phyloP scores from a whole-genome alignment of 2,329 filamentous ascomycete species.

The Scedosporium dehoogii region DNA sequence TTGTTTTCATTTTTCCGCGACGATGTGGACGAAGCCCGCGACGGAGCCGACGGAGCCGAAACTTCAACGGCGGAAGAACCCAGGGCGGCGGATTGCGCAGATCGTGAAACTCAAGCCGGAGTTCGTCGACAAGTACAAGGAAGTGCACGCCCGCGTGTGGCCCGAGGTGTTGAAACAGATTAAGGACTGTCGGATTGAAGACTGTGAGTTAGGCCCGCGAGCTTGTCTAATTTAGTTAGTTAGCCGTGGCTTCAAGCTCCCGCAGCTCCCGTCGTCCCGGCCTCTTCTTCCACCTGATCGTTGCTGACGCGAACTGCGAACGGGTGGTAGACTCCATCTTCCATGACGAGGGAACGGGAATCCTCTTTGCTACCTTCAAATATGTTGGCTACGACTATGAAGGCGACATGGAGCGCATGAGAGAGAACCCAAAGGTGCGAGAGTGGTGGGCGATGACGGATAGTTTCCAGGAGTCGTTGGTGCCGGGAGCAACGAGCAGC shows the following conservation, averaged over 20 bases:
- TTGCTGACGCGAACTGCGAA: background rate
- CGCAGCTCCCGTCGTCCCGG: background rate
- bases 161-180: slow-evolving; percentile 69
- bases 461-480: slow-evolving; percentile 57
- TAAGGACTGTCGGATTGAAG: slow-evolving; percentile 61
- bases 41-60: background rate
- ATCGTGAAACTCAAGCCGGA: slow-evolving; percentile 63
- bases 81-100: slow-evolving; percentile 54
- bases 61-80: slow-evolving; percentile 21
- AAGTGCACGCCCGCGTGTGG: slow-evolving; percentile 65
- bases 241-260: too few species aligned
- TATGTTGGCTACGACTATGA: slow-evolving; percentile 66
- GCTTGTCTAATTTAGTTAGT: background rate
- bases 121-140: slow-evolving; percentile 59
- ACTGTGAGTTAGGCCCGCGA: slow-evolving; percentile 42
- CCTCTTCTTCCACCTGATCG: background rate
- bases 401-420: slow-evolving; percentile 68
- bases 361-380: slow-evolving; percentile 68
- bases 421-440: slow-evolving; percentile 59
- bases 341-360: slow-evolving; percentile 50
- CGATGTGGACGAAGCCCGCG: background rate
- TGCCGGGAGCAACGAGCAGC: slow-evolving; percentile 48
- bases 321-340: slow-evolving; percentile 56
- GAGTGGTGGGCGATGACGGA: slow-evolving; percentile 81
- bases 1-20: background rate